A percentile compares a stretch with the other conserved stretches of the same genome.
Conservation (phyloP, 176 grass and related monocot genomes). For the Aegilops speltoides region DNA sequence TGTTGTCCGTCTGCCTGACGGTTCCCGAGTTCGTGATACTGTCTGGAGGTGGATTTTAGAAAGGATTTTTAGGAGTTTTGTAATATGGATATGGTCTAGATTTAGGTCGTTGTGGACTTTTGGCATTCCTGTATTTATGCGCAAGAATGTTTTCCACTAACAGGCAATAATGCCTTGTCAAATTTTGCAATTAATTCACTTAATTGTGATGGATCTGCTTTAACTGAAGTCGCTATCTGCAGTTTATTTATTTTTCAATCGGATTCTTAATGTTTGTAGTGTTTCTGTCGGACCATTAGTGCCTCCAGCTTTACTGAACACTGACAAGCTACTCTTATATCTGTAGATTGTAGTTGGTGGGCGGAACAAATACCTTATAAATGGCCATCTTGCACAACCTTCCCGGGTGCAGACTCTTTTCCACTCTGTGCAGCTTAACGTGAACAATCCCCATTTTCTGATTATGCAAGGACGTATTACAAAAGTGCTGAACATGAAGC, state of each 20-base stretch:
- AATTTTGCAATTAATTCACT: not conserved
- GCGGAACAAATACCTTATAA: conserved; percentile 93
- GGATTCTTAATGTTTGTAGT: not conserved
- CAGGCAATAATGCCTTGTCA: not conserved
- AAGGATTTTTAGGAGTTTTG: not conserved
- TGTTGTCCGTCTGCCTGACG: not conserved
- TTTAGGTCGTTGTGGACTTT: conserved; percentile 10
- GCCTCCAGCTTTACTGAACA: not conserved
- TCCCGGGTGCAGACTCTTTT: conserved; percentile 92
- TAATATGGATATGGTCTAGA: conserved; percentile 1
- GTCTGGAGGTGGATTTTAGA: conserved; percentile 16
- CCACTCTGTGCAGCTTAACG: conserved; percentile 97
- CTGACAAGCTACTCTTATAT: conserved; percentile 13
- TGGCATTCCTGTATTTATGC: not conserved
- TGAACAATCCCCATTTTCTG: conserved; percentile 97
- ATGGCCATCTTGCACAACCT: conserved; percentile 88
- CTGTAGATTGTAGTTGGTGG: conserved; percentile 83
- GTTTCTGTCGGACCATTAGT: conserved; percentile 17
- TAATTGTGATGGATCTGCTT: not conserved
- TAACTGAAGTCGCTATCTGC: not conserved
- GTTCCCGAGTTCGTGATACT: not conserved
- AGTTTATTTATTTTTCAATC: conserved; percentile 8
- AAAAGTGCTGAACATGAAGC: conserved; percentile 98
- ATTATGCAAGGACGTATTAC: conserved; percentile 99
- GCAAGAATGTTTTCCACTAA: not conserved